Evolutionary conservation across 495 filamentous ascomycete genomes (phyloP).

Genomic region (Hypoxylon rickii): DNA sequence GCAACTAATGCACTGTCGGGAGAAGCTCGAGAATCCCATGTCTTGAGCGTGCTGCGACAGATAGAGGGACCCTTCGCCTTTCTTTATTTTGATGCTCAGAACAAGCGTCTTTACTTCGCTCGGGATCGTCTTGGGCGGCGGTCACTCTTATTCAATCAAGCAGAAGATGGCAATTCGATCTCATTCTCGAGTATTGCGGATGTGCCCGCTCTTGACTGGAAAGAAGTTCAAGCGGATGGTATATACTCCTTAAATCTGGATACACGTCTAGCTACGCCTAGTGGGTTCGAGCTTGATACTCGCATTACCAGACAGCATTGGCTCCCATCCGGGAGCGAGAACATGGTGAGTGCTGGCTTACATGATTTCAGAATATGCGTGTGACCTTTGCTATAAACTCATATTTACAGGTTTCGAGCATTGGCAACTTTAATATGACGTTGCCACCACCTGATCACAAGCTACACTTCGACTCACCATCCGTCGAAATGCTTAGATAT

Average conservation of each 20-base stretch:
- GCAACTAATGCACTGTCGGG: constrained; percentile 44
- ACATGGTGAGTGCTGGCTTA: constrained; percentile 37
- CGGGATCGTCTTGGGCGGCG: constrained; percentile 85
- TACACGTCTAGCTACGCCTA: constrained; percentile 41
- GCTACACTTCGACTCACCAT: constrained; percentile 55
- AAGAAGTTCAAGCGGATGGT: constrained; percentile 82
- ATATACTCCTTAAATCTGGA: constrained; percentile 67
- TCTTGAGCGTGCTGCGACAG: constrained; percentile 60
- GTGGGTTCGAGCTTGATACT: constrained; percentile 33
- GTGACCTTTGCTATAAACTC: constrained; percentile 43
- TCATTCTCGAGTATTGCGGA: constrained; percentile 78
- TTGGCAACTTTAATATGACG: constrained; percentile 65
- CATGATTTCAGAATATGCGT: constrained; percentile 3
- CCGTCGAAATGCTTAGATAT: constrained; percentile 60
- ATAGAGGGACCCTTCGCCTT: constrained; percentile 91
- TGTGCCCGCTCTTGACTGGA: constrained; percentile 60
- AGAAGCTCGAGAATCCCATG: constrained; percentile 36
- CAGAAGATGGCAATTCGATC: constrained; percentile 52
- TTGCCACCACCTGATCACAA: constrained; percentile 41
- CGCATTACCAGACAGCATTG: constrained; percentile 24
- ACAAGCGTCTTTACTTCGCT: constrained; percentile 71
- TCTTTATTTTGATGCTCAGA: constrained; percentile 74
- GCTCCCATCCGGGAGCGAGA: constrained; percentile 17
- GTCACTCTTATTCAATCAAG: constrained; percentile 67
- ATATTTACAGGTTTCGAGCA: constrained; percentile 58